Conservation (phyloP, 1,284 basidiomycete genomes). For the Puccinia coronata region DNA sequence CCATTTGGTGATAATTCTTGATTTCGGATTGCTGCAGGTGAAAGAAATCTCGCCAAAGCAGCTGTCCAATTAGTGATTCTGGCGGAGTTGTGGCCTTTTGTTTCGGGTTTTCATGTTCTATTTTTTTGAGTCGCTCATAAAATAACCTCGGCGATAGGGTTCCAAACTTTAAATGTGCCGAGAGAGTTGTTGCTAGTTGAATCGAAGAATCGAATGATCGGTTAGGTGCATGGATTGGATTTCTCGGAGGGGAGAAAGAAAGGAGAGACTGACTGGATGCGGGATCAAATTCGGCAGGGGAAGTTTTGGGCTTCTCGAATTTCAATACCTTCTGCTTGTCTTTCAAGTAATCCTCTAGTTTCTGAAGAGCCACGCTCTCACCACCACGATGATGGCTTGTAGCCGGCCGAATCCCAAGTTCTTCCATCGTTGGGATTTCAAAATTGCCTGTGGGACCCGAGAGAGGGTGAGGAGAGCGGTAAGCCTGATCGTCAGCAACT, state of each 20-base stretch:
- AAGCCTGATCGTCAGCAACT: constrained; percentile 1
- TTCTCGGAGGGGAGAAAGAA: constrained; percentile 52
- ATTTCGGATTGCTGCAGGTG: constrained; percentile 60
- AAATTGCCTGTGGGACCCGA: constrained; percentile 61
- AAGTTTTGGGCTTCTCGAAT: constrained; percentile 64
- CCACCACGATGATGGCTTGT: constrained; percentile 63
- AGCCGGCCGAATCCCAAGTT: constrained; percentile 61
- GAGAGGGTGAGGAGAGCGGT: constrained; percentile 52
- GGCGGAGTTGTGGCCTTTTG: constrained; percentile 51
- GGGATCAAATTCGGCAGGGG: constrained; percentile 61
- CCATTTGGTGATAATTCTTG: constrained; percentile 60
- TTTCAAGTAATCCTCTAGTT: constrained; percentile 60
- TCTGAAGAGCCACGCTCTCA: constrained; percentile 61
- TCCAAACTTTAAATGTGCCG: constrained; percentile 64
- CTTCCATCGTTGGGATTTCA: constrained; percentile 62
- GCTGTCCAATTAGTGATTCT: constrained; percentile 53
- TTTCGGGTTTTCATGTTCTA: constrained; percentile 56
- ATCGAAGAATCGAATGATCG: constrained; percentile 51
- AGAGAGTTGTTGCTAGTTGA: constrained; percentile 58
- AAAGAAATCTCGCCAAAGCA: constrained; percentile 54
- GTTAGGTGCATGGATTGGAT: constrained; percentile 28
- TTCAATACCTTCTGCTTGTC: constrained; percentile 60
- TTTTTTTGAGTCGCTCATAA: constrained; percentile 60
- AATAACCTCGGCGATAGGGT: constrained; percentile 62
- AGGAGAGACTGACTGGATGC: constrained; percentile 51